Evolutionary conservation across 176 grass and related monocot genomes (phyloP), one percentile per base, ranked within the genome.

Genomic region (Miscanthus lutarioriparius): DNA sequence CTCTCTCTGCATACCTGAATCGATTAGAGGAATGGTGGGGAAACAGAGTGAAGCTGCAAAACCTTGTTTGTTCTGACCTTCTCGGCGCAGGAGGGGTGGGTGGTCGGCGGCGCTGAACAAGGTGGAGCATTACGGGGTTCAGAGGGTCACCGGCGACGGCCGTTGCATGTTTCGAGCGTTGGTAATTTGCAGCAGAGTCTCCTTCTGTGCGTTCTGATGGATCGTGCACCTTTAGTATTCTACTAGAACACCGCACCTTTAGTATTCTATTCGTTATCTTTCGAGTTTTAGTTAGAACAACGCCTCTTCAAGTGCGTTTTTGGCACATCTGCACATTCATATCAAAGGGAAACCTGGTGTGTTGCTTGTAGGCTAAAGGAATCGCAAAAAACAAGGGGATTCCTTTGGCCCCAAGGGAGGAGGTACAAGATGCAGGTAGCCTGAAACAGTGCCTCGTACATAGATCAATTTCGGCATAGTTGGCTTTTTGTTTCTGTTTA

Each of bases 111-210:
- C 91, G 72, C 47, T 93, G 70, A 93, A 87, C 70, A 98, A 98
- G 86, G 87, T 93, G 78, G 89, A 98, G 81, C 87, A 91, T 22
- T 94, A 94, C 74, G 87, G 89, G 1, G 75, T 98, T 69, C 91
- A 90, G 73, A 95, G 83, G 80, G 91, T 98, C 58, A 94, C 79
- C 6, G 96, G 93, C 25, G 96, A 98, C 37, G 96, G 93, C 9
- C 89, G 96, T 6, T 98, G 96, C 91, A 98, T 98, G 96, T 98
- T 98, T 78, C 93, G 96, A 35, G 96, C 93, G 9, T 77, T 98
- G 87, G 96, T 98, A 92, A 72, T 73, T 74, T 6, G 49, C 51
- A 10, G 40, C 28, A 30, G 22, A 11, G 2, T 63, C 25, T 66
- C 59, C 23, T 71, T 28, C 64, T 61, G 56, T 54, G 35, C 16